Evolutionary conservation across 176 grass and related monocot species (phyloP), one percentile per base, ranked within the genome.

Genomic region (Otatea glauca): DNA sequence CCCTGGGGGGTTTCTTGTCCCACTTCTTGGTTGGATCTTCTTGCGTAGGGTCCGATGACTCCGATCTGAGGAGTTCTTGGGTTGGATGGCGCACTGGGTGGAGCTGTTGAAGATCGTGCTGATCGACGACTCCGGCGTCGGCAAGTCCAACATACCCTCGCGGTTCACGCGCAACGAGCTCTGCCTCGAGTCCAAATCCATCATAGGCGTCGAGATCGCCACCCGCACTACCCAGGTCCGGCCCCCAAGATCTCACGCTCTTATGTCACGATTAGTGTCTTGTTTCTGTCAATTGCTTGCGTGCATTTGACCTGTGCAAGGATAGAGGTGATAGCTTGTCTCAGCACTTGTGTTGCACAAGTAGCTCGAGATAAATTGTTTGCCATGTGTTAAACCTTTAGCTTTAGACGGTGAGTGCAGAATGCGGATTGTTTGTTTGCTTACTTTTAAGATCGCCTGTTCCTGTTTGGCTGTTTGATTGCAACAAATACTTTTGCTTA

Each of bases 171-270:
- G 73, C 73, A 98, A 98, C 93, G 91, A 95, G 91, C 95, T 98
- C 87, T 92, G 93, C 88, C 93, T 95, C 75, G 93, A 98, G 83
- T 95, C 93, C 62, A 98, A 98, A 53, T 95, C 96, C 85, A 95
- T 93, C 89, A 98, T 98, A 69, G 96, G 93, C 25, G 96, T 98
- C 56, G 93, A 98, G 85, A 95, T 98, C 87, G 93, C 96, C 47
- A 95, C 96, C 7, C 81, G 91, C 81, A 93, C 77, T 58, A 77
- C 93, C 63, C 82, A 85, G 72, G 92, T 93, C 48, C 6, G 0
- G 0, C 0, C 51, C 5, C 17, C 51, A 20, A 7, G 51, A 55
- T 55, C 51, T 55, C 51, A 6, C 51, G 51, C 17, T 55, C 1
- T 20, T 20, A 6, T 54, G 16, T 54, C 18, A 55, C 18, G 6